Evolutionary conservation across 345 rosid species (phyloP).

Genomic region (Camelina hispida): DNA sequence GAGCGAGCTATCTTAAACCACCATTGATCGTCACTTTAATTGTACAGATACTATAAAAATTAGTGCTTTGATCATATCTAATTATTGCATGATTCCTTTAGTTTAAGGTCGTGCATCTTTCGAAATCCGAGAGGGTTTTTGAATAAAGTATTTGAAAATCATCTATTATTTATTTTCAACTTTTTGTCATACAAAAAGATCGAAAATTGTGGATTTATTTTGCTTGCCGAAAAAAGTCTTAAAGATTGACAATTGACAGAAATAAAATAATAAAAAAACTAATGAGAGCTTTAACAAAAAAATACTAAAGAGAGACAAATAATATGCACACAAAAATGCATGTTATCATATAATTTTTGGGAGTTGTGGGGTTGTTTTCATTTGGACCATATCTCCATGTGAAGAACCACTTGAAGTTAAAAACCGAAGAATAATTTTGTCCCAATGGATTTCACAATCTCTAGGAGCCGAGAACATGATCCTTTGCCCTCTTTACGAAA

Average conservation of each 20-base stretch:
- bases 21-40: conserved; percentile 33
- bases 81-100: conserved; percentile 49
- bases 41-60: conserved; percentile 35
- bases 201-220: background rate
- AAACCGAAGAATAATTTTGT: conserved; percentile 35
- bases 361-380: conserved; percentile 40
- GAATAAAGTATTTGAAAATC: conserved; percentile 36
- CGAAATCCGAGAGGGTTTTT: conserved; percentile 54
- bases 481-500: conserved; percentile 33
- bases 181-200: background rate
- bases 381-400: conserved; percentile 47
- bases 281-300: background rate
- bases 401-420: conserved; percentile 33
- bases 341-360: conserved; percentile 28
- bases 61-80: conserved; percentile 45
- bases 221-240: conserved; percentile 19
- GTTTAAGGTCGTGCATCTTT: conserved; percentile 49
- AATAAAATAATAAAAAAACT: conserved; percentile 9
- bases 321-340: conserved; percentile 23
- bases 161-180: background rate
- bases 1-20: conserved; percentile 50
- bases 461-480: conserved; percentile 39
- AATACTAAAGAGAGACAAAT: background rate
- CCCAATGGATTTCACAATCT: conserved; percentile 37
- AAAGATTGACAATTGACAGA: conserved; percentile 17